Base-by-base conservation (phyloP, 495 filamentous ascomycete genomes). In the Penicillium coprophilum region DNA sequence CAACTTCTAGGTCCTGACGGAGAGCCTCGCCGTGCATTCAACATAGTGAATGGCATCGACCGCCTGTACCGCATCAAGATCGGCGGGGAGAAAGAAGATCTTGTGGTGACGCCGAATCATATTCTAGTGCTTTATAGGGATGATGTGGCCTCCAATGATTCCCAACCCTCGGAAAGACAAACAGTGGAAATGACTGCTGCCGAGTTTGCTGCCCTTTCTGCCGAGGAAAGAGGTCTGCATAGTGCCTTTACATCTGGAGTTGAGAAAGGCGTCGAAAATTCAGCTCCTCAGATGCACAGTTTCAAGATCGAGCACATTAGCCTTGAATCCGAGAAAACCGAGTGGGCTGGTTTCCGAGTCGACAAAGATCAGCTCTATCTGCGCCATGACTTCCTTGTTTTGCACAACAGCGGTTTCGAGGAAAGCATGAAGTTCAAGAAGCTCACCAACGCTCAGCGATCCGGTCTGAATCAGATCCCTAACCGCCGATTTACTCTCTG, bases 401-500 rank as follows among this genome's bases (percentile, higher is more conserved):
- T 80, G 62, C 69, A 74, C 60, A 77, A 72, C 50, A 77, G 66
- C 54, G 85, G 87, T 65, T 90, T 91, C 58, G 86, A 90, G 65
- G 89, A 91, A 64, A 53, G 80, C 0, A 98, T 97, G 92, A 97
- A 97, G 70, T 97, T 96, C 80, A 99, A 97, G 77, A 99, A 99
- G 76, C 81, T 99, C 58, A 99, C 95, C 6, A 99, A 99, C 69
- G 95, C 95, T 38, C 95, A 99, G 69, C 84, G 95, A 61, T 96
- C 92, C 31, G 95, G 95, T 94, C 76, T 99, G 52, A 99, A 99
- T 69, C 95, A 99, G 67, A 99, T 99, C 71, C 95, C 95, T 2
- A 99, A 99, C 71, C 92, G 95, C 85, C 90, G 95, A 3, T 99
- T 99, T 71, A 99, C 95, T 2, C 81, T 99, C 1, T 99, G 95